Evolutionary conservation across 768 basidiomycete genomes (phyloP), one percentile per base, ranked within the genome.

Genomic region (Calocybe cyanea): DNA sequence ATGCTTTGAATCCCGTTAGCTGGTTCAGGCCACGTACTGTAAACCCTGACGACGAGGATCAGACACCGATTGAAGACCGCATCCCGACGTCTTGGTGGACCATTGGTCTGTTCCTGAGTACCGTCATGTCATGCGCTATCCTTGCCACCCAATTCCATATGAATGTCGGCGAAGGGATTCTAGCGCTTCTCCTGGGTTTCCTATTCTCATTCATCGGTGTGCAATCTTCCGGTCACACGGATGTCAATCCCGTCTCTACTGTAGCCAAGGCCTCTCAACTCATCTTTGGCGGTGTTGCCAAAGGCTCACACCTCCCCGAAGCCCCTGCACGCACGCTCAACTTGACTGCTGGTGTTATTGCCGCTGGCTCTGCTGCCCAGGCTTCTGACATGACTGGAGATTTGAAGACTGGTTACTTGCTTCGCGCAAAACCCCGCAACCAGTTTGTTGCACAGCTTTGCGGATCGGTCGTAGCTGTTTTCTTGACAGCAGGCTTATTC

Each of bases 141-240:
- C 74, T 80, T 46, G 70, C 73, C 10, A 78, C 73, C 18, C 65
- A 72, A 36, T 81, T 76, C 68, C 55, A 70, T 51, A 72, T 78
- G 70, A 78, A 77, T 48, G 76, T 81, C 48, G 79, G 79, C 23
- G 76, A 78, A 41, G 75, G 72, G 21, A 63, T 82, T 56, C 72
- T 82, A 36, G 62, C 80, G 7, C 73, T 84, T 38, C 18, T 84
- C 47, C 71, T 82, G 33, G 76, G 77, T 24, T 83, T 82, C 67
- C 36, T 82, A 33, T 85, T 84, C 65, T 80, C 80, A 23, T 83
- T 85, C 65, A 77, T 84, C 52, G 81, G 76, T 33, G 80, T 80
- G 7, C 80, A 83, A 58, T 78, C 74, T 39, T 55, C 75, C 24
- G 80, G 82, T 18, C 64, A 71, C 48, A 84, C 80, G 4, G 79